Percentiles rank a stretch among this genome's conserved stretches.
These are phyloP conservation scores for Jatropha curcas DNA, from an alignment of 345 rosid species.

Conservation along the genomic window DNA sequence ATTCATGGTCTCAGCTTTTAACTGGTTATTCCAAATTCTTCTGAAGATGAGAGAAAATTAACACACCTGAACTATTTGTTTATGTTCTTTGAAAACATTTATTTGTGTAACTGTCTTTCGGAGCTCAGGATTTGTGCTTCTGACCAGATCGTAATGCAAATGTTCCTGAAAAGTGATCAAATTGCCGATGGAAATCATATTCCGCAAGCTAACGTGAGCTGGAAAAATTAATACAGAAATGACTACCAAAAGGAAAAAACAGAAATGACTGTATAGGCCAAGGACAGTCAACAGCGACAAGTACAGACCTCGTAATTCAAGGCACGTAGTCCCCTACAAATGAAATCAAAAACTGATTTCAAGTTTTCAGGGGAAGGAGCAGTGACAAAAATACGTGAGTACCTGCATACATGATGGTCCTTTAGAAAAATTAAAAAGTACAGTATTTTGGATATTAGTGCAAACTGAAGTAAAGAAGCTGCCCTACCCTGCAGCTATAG, in stretches of 20 bases:
- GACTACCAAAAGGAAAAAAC: too few relatives aligned
- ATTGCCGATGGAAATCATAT: background rate
- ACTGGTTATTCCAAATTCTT: background rate
- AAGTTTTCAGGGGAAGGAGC: conserved; percentile 8
- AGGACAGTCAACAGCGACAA: background rate
- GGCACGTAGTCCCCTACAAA: background rate
- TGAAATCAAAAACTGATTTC: conserved; percentile 6
- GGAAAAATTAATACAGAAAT: too few relatives aligned
- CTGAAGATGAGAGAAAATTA: background rate
- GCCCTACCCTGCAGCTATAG: conserved; percentile 8
- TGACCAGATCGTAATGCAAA: background rate
- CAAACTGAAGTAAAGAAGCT: background rate
- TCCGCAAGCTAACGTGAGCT: background rate
- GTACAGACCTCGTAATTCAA: background rate
- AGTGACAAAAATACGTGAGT: conserved; percentile 1
- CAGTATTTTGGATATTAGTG: background rate
- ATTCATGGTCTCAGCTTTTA: too few relatives aligned
- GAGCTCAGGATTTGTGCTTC: background rate
- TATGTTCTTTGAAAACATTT: background rate
- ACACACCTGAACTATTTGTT: background rate
- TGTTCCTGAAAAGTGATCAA: background rate
- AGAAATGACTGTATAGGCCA: too few relatives aligned
- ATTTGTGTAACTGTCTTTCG: background rate
- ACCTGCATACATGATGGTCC: background rate
- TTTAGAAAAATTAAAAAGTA: background rate